These are phyloP conservation scores for Mortierella sp. DNA, from an alignment of 371 early-diverging fungal species.

Conservation along the genomic window DNA sequence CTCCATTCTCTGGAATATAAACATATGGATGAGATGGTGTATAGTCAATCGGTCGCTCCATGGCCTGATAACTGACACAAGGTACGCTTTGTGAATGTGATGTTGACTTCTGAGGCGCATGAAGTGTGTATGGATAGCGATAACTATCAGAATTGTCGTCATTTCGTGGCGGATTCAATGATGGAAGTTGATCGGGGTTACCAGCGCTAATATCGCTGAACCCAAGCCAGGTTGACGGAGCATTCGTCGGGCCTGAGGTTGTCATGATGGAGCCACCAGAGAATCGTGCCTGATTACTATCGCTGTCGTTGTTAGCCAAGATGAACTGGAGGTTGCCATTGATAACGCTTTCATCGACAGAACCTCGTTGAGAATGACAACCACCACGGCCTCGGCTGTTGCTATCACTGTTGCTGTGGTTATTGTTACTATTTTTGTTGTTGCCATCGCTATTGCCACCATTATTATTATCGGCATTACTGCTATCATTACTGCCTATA, in stretches of 20 bases:
- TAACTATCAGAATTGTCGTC: conserved; percentile 12
- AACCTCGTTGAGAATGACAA: conserved; percentile 7
- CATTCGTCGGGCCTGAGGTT: conserved; percentile 1
- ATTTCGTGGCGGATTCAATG: conserved; percentile 12
- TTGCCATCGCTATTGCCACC: background rate
- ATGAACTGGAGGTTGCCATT: conserved; percentile 6
- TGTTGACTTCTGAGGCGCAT: conserved; percentile 18
- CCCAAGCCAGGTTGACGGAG: conserved; percentile 22
- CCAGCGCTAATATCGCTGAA: conserved; percentile 13
- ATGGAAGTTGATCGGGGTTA: conserved; percentile 7
- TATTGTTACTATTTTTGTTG: background rate
- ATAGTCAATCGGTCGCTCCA: conserved; percentile 19
- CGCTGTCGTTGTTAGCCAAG: conserved; percentile 2
- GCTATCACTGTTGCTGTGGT: background rate
- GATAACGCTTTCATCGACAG: conserved; percentile 8
- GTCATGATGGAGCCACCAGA: background rate
- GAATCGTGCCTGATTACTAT: conserved; percentile 4
- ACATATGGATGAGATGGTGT: conserved; percentile 13
- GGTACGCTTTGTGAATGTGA: conserved; percentile 10
- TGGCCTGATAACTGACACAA: conserved; percentile 17
- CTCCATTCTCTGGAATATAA: conserved; percentile 14
- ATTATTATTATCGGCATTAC: conserved; percentile 1
- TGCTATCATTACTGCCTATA: conserved; percentile 18
- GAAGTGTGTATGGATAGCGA: conserved; percentile 22
- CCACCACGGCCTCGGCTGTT: background rate